These are phyloP conservation scores for Biscogniauxia sp. DNA, from an alignment of 2,329 filamentous ascomycete species.

Conservation along the genomic window DNA sequence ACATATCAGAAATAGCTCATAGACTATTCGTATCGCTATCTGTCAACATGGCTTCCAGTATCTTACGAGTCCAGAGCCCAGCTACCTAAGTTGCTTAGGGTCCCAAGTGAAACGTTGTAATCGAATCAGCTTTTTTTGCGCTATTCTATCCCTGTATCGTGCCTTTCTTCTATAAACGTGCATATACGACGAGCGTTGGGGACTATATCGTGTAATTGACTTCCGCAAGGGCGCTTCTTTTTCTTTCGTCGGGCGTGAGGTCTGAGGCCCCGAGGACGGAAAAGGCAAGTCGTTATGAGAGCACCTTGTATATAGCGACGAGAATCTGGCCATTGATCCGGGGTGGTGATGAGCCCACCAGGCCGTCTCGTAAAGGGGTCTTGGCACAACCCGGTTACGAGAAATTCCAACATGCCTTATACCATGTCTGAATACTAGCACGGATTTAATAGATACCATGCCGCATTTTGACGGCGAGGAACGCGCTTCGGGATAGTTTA, in stretches of 20 bases:
- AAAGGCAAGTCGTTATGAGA: neutral
- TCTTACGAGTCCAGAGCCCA: no score
- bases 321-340: neutral
- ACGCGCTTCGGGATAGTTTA: neutral
- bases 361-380: neutral
- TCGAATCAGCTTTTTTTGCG: neutral
- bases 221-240: neutral
- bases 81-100: neutral
- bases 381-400: neutral
- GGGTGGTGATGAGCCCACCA: neutral
- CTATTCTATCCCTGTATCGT: neutral
- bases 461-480: neutral
- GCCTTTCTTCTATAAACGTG: neutral
- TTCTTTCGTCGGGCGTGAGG: neutral
- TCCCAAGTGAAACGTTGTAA: neutral
- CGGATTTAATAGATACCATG: neutral
- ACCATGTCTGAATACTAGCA: neutral
- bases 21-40: neutral
- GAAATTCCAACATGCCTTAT: neutral
- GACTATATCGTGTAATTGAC: neutral
- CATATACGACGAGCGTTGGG: neutral
- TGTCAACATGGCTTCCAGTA: neutral
- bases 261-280: neutral
- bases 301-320: neutral
- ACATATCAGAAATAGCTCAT: neutral